phyloP scores from a whole-genome alignment of 805 yeast species.

The Saccharomyces paradoxus region DNA sequence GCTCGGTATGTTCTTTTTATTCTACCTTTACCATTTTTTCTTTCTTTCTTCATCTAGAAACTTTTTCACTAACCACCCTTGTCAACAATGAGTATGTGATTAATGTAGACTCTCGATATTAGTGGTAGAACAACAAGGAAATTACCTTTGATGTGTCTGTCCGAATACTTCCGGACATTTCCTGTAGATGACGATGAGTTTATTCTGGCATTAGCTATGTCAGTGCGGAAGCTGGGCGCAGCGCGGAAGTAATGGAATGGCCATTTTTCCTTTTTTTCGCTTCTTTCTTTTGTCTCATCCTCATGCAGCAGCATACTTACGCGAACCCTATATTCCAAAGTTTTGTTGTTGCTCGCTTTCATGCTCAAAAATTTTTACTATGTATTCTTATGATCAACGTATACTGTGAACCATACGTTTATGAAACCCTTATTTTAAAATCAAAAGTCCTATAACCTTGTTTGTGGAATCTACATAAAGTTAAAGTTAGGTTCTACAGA shows the following conservation, averaged over 20 bases:
- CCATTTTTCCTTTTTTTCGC: neutral
- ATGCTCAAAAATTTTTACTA: neutral
- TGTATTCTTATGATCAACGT: neutral
- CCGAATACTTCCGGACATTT: constrained; percentile 20
- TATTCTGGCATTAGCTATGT: constrained; percentile 19
- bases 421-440: neutral
- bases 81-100: neutral
- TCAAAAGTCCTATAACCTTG: neutral
- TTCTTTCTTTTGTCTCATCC: neutral
- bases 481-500: neutral
- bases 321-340: neutral
- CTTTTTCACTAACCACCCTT: constrained; percentile 6
- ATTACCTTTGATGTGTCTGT: constrained; percentile 23
- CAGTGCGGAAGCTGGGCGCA: neutral
- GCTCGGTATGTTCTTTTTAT: constrained; percentile 21
- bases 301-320: neutral
- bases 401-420: neutral
- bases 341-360: neutral
- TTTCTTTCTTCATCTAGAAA: neutral
- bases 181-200: constrained; percentile 22
- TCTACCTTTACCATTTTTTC: neutral
- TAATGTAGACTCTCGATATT: constrained; percentile 11
- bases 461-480: neutral
- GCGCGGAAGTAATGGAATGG: neutral
- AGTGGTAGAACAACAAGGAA: constrained; percentile 29